A percentile compares a stretch with the other conserved stretches of the same genome.
These are phyloP conservation scores for Harrya chromipes DNA, from an alignment of 768 basidiomycete genomes.

Conservation along the genomic window DNA sequence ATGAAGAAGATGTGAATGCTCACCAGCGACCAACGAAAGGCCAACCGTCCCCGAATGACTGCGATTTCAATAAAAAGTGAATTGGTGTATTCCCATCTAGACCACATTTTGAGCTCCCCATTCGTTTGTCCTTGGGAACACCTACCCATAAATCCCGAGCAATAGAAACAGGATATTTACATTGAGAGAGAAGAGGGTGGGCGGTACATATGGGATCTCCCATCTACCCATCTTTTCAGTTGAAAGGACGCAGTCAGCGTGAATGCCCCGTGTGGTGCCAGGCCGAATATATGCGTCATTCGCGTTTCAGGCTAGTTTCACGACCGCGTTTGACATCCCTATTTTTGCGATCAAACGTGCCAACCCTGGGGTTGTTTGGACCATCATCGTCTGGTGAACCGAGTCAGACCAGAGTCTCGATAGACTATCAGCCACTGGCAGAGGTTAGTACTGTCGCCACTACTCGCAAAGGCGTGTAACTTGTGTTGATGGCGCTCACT, in stretches of 20 bases:
- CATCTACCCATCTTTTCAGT: conserved; percentile 1
- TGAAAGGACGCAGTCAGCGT: neutral
- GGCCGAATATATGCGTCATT: neutral
- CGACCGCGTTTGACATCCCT: neutral
- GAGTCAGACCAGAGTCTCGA: too few species aligned
- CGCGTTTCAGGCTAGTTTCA: conserved; percentile 11
- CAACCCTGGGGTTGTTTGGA: neutral
- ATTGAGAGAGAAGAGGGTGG: neutral
- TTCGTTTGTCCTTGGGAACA: too few species aligned
- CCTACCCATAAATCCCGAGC: too few species aligned
- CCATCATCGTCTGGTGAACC: neutral
- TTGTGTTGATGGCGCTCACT: too few species aligned
- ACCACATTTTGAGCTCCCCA: neutral
- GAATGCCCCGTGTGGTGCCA: neutral
- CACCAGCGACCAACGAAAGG: conserved; percentile 21
- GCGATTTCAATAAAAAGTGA: too few species aligned
- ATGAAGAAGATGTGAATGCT: conserved; percentile 1
- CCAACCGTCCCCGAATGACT: conserved; percentile 6
- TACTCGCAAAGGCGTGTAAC: too few species aligned
- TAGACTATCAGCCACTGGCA: too few species aligned
- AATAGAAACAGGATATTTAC: too few species aligned
- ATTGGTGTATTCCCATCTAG: too few species aligned
- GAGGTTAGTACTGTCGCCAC: too few species aligned
- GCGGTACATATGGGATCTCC: neutral
- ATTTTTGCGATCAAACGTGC: neutral